Percentiles rank a stretch among this genome's conserved stretches.
Evolutionary conservation across 2,329 filamentous ascomycete species (phyloP).

Genomic region (Diatrype stigma): DNA sequence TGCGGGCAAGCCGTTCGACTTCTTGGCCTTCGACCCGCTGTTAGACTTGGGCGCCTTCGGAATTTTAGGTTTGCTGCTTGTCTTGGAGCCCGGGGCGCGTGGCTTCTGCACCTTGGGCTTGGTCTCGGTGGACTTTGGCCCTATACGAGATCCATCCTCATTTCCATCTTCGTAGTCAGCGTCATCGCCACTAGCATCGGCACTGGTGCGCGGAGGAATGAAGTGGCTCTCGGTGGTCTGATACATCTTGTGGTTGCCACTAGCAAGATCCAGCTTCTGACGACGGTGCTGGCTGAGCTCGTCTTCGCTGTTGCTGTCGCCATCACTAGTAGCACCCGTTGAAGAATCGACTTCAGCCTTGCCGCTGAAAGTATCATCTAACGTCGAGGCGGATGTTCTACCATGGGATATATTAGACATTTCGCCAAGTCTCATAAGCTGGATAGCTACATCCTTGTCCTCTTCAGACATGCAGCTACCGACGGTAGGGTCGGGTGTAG

Average conservation of each 20-base stretch:
- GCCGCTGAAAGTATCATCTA: slow-evolving; percentile 91
- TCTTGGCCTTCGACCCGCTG: slow-evolving; percentile 51
- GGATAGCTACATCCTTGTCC: slow-evolving; percentile 86
- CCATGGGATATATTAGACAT: slow-evolving; percentile 91
- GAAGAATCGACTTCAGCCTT: slow-evolving; percentile 81
- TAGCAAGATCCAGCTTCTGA: slow-evolving; percentile 49
- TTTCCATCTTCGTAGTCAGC: slow-evolving; percentile 46
- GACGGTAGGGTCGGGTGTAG: slow-evolving; percentile 95
- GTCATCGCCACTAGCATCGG: slow-evolving; percentile 55
- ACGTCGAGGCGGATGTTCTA: slow-evolving; percentile 85
- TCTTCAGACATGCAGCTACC: slow-evolving; percentile 97
- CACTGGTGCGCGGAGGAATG: slow-evolving; percentile 35
- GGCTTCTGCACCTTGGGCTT: slow-evolving; percentile 39
- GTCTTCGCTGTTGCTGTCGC: slow-evolving; percentile 63
- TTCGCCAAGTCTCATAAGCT: slow-evolving; percentile 92
- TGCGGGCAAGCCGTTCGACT: slow-evolving; percentile 34
- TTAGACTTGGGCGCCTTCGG: slow-evolving; percentile 34
- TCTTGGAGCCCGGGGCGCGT: slow-evolving; percentile 34
- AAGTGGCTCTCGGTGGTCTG: slow-evolving; percentile 51
- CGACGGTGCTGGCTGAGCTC: slow-evolving; percentile 57
- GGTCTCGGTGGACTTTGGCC: slow-evolving; percentile 36
- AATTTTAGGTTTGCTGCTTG: slow-evolving; percentile 38
- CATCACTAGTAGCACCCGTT: slow-evolving; percentile 77
- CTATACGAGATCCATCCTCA: slow-evolving; percentile 33
- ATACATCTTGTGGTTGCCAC: slow-evolving; percentile 42